Percentiles rank a stretch among this genome's conserved stretches.
phyloP scores from a whole-genome alignment of 2,329 filamentous ascomycete genomes.

The Nemania abortiva region DNA sequence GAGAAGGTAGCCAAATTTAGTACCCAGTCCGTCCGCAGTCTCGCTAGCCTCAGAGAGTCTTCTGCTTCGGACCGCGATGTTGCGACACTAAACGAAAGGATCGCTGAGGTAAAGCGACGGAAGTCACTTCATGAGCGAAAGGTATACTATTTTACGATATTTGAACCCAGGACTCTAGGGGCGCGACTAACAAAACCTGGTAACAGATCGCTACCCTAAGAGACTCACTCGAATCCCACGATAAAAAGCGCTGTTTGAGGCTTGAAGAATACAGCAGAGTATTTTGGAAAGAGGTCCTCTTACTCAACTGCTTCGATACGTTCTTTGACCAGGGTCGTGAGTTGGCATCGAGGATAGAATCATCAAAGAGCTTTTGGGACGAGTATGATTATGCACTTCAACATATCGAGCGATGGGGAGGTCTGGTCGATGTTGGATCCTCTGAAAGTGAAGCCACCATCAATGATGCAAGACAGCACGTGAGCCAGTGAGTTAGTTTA shows the following conservation, averaged over 20 bases:
- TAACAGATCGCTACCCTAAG: conserved; percentile 30
- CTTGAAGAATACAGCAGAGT: conserved; percentile 7
- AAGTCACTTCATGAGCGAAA: conserved; percentile 23
- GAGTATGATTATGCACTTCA: conserved; percentile 34
- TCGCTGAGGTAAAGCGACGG: conserved; percentile 4
- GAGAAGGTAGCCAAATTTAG: conserved; percentile 36
- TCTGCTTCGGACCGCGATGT: conserved; percentile 7
- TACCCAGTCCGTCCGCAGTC: conserved; percentile 29
- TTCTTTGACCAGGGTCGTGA: conserved; percentile 4
- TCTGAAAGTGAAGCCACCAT: conserved; percentile 28
- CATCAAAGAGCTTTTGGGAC: conserved; percentile 18
- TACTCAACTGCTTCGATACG: conserved; percentile 17
- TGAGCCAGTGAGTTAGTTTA: conserved; percentile 49
- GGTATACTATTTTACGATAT: conserved; percentile 14
- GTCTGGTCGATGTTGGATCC: conserved; percentile 16
- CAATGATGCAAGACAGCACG: conserved; percentile 43
- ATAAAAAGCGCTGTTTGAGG: background rate
- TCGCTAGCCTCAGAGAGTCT: conserved; percentile 25
- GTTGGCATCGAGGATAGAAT: background rate
- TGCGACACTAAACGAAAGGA: conserved; percentile 2
- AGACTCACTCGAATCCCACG: conserved; percentile 8
- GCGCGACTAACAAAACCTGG: conserved; percentile 1
- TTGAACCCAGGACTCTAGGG: background rate
- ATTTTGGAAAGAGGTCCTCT: conserved; percentile 23
- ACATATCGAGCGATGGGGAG: conserved; percentile 33